Evolutionary conservation across 2,329 filamentous ascomycete species (phyloP).

Genomic region (Macroventuria anomochaeta): DNA sequence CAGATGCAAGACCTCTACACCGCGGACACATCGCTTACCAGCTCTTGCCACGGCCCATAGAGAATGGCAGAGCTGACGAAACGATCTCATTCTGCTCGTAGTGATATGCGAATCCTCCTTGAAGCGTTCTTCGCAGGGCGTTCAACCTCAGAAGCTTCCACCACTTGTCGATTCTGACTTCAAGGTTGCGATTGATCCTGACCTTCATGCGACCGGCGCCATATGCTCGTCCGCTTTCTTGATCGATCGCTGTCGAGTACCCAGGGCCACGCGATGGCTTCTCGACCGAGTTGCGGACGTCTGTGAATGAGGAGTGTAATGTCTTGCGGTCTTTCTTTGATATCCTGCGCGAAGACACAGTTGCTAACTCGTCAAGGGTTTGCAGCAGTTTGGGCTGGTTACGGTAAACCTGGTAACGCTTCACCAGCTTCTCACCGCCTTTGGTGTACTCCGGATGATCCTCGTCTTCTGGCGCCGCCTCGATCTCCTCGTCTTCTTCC

Average conservation of each 20-base stretch:
- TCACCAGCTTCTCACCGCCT: conserved; percentile 54
- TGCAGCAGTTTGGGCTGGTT: conserved; percentile 67
- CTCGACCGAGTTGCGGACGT: conserved; percentile 70
- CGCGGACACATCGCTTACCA: conserved; percentile 6
- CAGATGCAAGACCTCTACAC: not conserved
- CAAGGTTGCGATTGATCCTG: conserved; percentile 63
- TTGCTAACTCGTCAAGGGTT: conserved; percentile 65
- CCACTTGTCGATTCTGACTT: conserved; percentile 73
- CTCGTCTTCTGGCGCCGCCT: conserved; percentile 57
- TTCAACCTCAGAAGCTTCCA: conserved; percentile 73
- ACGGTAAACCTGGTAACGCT: conserved; percentile 72
- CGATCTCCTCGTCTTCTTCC: conserved; percentile 63
- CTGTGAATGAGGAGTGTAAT: conserved; percentile 70
- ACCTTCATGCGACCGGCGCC: conserved; percentile 65
- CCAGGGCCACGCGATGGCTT: conserved; percentile 70
- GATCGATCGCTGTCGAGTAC: conserved; percentile 69
- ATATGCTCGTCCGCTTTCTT: conserved; percentile 65
- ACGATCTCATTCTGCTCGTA: conserved; percentile 49
- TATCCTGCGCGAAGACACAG: conserved; percentile 65
- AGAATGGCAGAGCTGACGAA: conserved; percentile 42
- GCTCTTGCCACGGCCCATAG: conserved; percentile 15
- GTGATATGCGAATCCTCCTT: conserved; percentile 50
- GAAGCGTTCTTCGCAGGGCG: conserved; percentile 65
- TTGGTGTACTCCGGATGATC: conserved; percentile 48
- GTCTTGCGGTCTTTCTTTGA: conserved; percentile 71